A percentile compares a stretch with the other conserved stretches of the same genome.
phyloP scores from a whole-genome alignment of 2,329 filamentous ascomycete species.

The Sporothrix euskadiensis region DNA sequence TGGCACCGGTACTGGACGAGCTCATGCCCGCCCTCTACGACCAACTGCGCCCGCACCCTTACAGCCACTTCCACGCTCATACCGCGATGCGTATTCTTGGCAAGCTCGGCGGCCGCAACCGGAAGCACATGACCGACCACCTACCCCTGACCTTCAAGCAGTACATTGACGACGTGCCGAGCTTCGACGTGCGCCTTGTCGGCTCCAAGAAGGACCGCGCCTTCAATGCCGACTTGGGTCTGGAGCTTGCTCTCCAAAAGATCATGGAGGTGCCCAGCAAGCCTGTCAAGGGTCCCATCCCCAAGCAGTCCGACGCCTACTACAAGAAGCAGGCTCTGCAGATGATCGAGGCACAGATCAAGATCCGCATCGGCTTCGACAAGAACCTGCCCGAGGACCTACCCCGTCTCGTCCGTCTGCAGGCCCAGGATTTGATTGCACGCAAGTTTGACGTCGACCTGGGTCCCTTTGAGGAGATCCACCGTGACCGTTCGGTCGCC shows the following conservation, averaged over 20 bases:
- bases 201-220: slow-evolving; percentile 86
- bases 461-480: slow-evolving; percentile 70
- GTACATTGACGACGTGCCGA: slow-evolving; percentile 83
- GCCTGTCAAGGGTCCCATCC: slow-evolving; percentile 47
- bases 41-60: slow-evolving; percentile 88
- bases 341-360: slow-evolving; percentile 83
- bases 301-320: slow-evolving; percentile 70
- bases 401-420: slow-evolving; percentile 76
- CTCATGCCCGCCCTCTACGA: slow-evolving; percentile 97
- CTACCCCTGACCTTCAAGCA: slow-evolving; percentile 79
- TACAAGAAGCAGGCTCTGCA: slow-evolving; percentile 94
- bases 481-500: slow-evolving; percentile 76
- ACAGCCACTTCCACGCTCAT: slow-evolving; percentile 96
- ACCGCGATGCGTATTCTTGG: slow-evolving; percentile 97
- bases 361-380: slow-evolving; percentile 85
- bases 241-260: slow-evolving; percentile 86
- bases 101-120: slow-evolving; percentile 91
- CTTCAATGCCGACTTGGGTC: slow-evolving; percentile 81
- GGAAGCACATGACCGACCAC: slow-evolving; percentile 91
- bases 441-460: slow-evolving; percentile 71
- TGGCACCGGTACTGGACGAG: slow-evolving; percentile 98
- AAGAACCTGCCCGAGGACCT: slow-evolving; percentile 81
- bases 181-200: slow-evolving; percentile 84
- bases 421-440: slow-evolving; percentile 80
- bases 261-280: slow-evolving; percentile 74